Percentiles rank a stretch among this genome's conserved stretches.
Evolutionary conservation across 495 filamentous ascomycete species (phyloP).

Genomic region (Mytilinidion resinicola): DNA sequence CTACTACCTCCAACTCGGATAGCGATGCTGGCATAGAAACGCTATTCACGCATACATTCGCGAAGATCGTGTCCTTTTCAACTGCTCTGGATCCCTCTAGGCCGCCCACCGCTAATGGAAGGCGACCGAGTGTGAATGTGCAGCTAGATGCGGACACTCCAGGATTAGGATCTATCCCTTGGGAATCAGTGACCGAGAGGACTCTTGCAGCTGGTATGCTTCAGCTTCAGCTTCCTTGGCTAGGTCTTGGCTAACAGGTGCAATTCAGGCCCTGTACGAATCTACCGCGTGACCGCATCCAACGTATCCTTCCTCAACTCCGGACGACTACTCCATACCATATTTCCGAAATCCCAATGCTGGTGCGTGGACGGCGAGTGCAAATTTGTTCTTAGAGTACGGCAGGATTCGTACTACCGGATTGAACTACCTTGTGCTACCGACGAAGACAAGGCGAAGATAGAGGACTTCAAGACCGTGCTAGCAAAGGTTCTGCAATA

Average conservation of each 20-base stretch:
- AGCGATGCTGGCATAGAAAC: slow-evolving; percentile 51
- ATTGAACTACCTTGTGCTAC: slow-evolving; percentile 70
- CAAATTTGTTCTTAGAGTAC: slow-evolving; percentile 75
- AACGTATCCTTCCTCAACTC: slow-evolving; percentile 76
- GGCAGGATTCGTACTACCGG: slow-evolving; percentile 75
- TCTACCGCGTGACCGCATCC: slow-evolving; percentile 74
- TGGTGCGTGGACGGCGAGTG: slow-evolving; percentile 86
- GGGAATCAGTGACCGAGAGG: slow-evolving; percentile 68
- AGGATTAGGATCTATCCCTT: slow-evolving; percentile 58
- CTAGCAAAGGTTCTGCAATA: slow-evolving; percentile 67
- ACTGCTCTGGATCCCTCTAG: slow-evolving; percentile 12
- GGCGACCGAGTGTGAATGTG: slow-evolving; percentile 1
- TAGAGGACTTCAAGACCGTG: slow-evolving; percentile 61
- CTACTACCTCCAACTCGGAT: slow-evolving; percentile 7
- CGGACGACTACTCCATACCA: slow-evolving; percentile 70
- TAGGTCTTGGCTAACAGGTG: slow-evolving; percentile 2
- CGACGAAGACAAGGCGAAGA: slow-evolving; percentile 51
- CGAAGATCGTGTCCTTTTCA: slow-evolving; percentile 43
- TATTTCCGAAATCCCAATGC: slow-evolving; percentile 79
- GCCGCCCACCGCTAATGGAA: slow-evolving; percentile 24
- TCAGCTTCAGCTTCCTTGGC: not conserved
- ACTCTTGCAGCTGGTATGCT: slow-evolving; percentile 68
- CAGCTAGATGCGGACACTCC: slow-evolving; percentile 18
- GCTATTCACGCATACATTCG: slow-evolving; percentile 48
- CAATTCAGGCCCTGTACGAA: slow-evolving; percentile 60